phyloP scores from a whole-genome alignment of 2,329 filamentous ascomycete species.

The Sporothrix pseudoabietina region DNA sequence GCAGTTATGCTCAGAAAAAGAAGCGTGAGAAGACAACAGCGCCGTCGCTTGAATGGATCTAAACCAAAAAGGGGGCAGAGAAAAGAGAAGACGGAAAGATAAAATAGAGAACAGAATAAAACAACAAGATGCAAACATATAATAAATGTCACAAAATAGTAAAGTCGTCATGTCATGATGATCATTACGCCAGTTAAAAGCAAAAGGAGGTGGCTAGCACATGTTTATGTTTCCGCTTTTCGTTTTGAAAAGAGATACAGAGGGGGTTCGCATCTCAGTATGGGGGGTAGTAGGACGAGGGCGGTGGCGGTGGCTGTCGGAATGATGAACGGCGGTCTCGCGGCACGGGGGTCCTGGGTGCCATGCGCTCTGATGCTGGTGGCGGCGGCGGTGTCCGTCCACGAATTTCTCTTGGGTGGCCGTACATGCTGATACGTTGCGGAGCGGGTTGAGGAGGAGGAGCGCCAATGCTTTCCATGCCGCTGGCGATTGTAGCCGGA shows the following conservation, averaged over 20 bases:
- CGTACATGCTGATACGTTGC: slow-evolving; percentile 22
- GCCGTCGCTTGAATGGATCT: slow-evolving; percentile 16
- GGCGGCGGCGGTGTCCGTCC: slow-evolving; percentile 34
- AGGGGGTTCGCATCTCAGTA: slow-evolving; percentile 25
- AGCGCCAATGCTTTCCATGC: slow-evolving; percentile 24
- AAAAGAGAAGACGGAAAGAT: background rate
- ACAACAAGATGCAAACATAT: background rate
- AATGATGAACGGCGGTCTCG: slow-evolving; percentile 28
- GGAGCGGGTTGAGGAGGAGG: slow-evolving; percentile 13
- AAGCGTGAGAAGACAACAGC: background rate
- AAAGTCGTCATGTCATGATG: background rate
- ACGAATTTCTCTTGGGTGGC: slow-evolving; percentile 28
- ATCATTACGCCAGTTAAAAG: background rate
- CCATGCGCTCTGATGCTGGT: slow-evolving; percentile 26
- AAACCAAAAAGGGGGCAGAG: slow-evolving; percentile 12
- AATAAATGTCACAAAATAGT: background rate
- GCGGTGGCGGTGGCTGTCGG: slow-evolving; percentile 31
- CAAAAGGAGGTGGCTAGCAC: background rate
- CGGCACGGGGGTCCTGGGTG: slow-evolving; percentile 29
- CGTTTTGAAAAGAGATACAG: background rate
- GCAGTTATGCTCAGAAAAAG: background rate
- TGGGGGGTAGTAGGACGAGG: slow-evolving; percentile 29
- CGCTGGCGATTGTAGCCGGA: slow-evolving; percentile 35
- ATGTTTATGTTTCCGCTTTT: background rate
- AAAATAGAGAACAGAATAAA: background rate